Evolutionary conservation across 441 rosid genomes (phyloP).

Genomic region (Erodium moschatum): DNA sequence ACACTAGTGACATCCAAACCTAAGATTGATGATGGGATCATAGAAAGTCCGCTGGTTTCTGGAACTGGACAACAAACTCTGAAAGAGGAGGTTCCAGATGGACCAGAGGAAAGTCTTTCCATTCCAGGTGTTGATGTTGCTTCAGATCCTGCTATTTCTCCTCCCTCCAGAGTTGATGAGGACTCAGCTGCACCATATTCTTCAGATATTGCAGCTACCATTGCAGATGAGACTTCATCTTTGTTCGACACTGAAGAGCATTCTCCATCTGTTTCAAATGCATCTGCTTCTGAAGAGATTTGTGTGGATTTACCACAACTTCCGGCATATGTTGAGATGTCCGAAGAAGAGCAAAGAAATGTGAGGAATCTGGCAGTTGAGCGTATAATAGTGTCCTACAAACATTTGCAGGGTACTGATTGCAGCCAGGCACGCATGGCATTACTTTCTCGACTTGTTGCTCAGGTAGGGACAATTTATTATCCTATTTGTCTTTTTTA

Average conservation of each 20-base stretch:
- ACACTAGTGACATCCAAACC: constrained; percentile 29
- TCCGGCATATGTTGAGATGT: constrained; percentile 68
- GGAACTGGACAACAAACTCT: constrained; percentile 37
- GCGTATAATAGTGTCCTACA: constrained; percentile 65
- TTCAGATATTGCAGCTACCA: constrained; percentile 37
- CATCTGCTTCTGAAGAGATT: constrained; percentile 49
- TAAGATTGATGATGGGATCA: constrained; percentile 37
- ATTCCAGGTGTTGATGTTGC: constrained; percentile 37
- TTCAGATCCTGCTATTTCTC: constrained; percentile 44
- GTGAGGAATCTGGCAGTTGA: constrained; percentile 60
- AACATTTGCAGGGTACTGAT: constrained; percentile 46
- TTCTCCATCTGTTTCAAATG: constrained; percentile 37
- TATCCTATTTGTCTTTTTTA: constrained; percentile 11
- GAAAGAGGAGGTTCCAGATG: constrained; percentile 40
- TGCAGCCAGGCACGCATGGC: constrained; percentile 51
- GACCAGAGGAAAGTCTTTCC: constrained; percentile 38
- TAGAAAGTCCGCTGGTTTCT: constrained; percentile 36
- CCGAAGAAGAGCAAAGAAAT: constrained; percentile 46
- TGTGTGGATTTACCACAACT: constrained; percentile 57
- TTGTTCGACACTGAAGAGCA: constrained; percentile 46
- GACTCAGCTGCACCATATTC: constrained; percentile 33
- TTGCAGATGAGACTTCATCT: constrained; percentile 35
- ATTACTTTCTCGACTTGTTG: constrained; percentile 78
- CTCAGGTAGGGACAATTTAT: constrained; percentile 49
- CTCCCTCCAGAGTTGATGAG: constrained; percentile 37